Evolutionary conservation across 345 rosid genomes (phyloP), one percentile per base, ranked within the genome.

Genomic region (Sonneratia alba): DNA sequence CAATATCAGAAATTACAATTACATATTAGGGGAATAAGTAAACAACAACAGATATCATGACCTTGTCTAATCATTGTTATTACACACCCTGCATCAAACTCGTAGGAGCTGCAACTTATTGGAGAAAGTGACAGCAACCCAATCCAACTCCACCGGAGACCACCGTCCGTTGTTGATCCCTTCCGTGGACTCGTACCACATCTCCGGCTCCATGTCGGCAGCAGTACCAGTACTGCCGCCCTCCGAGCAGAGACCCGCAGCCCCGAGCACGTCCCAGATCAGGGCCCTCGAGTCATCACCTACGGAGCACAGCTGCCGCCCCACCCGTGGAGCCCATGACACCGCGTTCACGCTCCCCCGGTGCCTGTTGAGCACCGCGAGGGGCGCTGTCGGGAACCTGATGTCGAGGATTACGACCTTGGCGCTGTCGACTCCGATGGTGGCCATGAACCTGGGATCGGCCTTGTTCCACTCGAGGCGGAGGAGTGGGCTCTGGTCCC

Each of bases 381-480:
- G 64, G 1, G 89, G 87, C 12, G 78, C 72, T 0, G 87, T 83
- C 3, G 92, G 92, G 55, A 67, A 77, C n/a, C 89, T 77, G 67
- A 88, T 88, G 77, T 86, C 92, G 55, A 88, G 57, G 53, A 88
- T 55, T 6, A 86, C 87, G 21, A 83, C 83, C 75, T 74, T 81
- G 24, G 71, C 76, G 21, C 89, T 86, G 21, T 88, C 89, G 84
- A 83, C 70, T 0, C 86, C 86, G 2, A 83, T 73, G 0, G 92
- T 80, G 1, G 85, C 92, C 49, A 88, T 77, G 56, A 79, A 81
- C 66, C 80, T 80, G 2, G 92, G 87, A 66, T 88, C 92, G 6
- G 78, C 73, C 67, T 84, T 86, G 75, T 84, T 86, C 92, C 92
- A 88, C 43, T 86, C 92, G 5, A 88, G 38, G 71, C 92, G 79